These are phyloP conservation scores for Penicillium angulare DNA, from an alignment of 495 filamentous ascomycete species.

Conservation along the genomic window DNA sequence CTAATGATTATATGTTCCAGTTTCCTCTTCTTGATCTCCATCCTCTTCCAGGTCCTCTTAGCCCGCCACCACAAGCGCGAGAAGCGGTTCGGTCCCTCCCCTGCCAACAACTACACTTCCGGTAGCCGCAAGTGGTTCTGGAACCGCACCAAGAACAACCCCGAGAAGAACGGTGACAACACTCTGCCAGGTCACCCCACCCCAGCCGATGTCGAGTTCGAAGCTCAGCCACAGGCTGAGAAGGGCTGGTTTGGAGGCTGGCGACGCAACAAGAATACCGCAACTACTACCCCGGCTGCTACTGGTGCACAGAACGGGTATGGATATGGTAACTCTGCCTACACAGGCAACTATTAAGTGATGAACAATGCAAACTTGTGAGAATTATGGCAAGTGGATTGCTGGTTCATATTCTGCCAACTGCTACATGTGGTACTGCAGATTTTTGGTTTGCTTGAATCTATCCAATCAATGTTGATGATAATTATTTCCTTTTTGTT, in stretches of 20 bases:
- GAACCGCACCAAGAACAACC: conserved; percentile 45
- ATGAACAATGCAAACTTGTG: too few relatives aligned
- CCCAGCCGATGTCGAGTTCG: conserved; percentile 38
- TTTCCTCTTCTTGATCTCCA: conserved; percentile 66
- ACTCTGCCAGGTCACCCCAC: conserved; percentile 37
- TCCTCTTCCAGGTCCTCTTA: conserved; percentile 60
- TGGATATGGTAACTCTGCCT: conserved; percentile 39
- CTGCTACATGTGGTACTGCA: background rate
- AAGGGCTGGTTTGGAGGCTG: conserved; percentile 26
- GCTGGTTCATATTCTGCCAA: background rate
- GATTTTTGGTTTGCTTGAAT: background rate
- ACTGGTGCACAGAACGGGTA: conserved; percentile 14
- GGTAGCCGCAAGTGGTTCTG: conserved; percentile 56
- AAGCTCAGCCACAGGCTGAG: conserved; percentile 16
- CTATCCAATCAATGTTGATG: conserved; percentile 23
- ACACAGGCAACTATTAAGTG: conserved; percentile 36
- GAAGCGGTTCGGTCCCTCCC: conserved; percentile 74
- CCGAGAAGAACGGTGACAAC: conserved; percentile 30
- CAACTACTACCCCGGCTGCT: conserved; percentile 1
- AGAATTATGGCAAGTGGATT: background rate
- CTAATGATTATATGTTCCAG: conserved; percentile 33
- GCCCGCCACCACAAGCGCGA: conserved; percentile 72
- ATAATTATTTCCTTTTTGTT: conserved; percentile 11
- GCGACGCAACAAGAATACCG: conserved; percentile 26
- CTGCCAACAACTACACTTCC: conserved; percentile 74